Percentiles rank a stretch among this genome's conserved stretches.
These are phyloP conservation scores for Nephelium lappaceum DNA, from an alignment of 345 rosid species.

Conservation along the genomic window DNA sequence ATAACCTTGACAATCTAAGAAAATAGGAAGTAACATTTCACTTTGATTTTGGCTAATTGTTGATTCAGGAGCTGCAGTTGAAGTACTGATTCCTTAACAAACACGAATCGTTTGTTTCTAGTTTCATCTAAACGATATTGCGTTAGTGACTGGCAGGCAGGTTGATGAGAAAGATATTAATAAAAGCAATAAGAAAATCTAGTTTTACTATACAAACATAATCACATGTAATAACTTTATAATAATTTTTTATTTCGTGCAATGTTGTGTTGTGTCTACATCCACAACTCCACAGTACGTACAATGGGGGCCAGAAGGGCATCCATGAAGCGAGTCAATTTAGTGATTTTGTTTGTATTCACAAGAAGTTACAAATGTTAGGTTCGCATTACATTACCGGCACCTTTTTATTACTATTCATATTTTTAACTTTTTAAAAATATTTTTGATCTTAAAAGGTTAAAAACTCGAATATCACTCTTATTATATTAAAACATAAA, in stretches of 20 bases:
- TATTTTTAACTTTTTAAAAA: too few species aligned
- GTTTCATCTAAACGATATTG: too few species aligned
- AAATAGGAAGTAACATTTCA: too few species aligned
- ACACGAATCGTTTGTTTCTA: too few species aligned
- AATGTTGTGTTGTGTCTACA: background rate
- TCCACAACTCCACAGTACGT: slow-evolving; percentile 6
- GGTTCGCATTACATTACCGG: slow-evolving; percentile 37
- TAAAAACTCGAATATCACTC: too few species aligned
- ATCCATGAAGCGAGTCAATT: slow-evolving; percentile 7
- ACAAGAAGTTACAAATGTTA: slow-evolving; percentile 33
- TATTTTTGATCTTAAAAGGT: too few species aligned
- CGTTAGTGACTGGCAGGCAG: background rate
- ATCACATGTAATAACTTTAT: background rate
- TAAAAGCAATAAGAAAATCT: background rate
- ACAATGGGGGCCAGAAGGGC: slow-evolving; percentile 1
- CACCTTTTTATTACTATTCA: slow-evolving; percentile 6
- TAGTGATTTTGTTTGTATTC: slow-evolving; percentile 40
- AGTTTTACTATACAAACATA: background rate
- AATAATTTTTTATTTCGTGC: background rate
- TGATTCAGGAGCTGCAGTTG: too few species aligned
- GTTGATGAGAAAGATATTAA: background rate
- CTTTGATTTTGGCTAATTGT: too few species aligned
- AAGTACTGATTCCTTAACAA: too few species aligned
- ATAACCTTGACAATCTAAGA: too few species aligned
- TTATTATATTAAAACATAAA: too few species aligned